A percentile compares a stretch with the other conserved stretches of the same genome.
Conservation (phyloP, 2,329 filamentous ascomycete species). For the Didymella arachidicola region DNA sequence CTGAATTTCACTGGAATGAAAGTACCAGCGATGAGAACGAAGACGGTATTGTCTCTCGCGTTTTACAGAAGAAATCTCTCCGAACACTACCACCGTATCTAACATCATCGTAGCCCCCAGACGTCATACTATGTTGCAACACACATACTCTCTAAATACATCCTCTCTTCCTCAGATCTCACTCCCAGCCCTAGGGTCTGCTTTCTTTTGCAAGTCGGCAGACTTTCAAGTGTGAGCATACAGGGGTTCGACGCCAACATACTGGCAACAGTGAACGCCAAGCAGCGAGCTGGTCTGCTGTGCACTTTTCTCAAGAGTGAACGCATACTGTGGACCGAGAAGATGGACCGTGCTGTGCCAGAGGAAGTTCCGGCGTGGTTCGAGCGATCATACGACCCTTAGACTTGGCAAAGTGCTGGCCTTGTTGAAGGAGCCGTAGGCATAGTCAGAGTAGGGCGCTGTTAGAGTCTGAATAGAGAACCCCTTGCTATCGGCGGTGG, state of each 20-base stretch:
- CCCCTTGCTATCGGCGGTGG: neutral
- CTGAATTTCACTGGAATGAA: too few species aligned
- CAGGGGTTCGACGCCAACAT: neutral
- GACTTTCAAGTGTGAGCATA: too few species aligned
- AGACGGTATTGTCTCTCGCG: too few species aligned
- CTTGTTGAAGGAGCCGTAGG: neutral
- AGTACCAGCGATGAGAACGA: too few species aligned
- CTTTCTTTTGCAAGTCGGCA: too few species aligned
- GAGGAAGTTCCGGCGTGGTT: neutral
- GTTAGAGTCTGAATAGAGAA: too few species aligned
- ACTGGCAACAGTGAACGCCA: neutral
- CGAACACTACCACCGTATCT: too few species aligned
- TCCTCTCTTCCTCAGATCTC: neutral
- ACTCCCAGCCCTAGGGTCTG: too few species aligned
- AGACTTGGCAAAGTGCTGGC: neutral
- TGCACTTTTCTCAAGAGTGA: neutral
- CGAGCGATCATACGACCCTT: neutral
- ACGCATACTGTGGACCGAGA: neutral
- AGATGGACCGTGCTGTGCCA: neutral
- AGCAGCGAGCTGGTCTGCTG: neutral
- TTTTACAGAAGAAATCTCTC: too few species aligned
- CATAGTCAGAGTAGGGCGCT: neutral
- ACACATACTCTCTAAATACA: neutral
- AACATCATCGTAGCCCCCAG: too few species aligned
- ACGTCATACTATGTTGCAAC: too few species aligned